Percentiles rank a stretch among this genome's conserved stretches.
phyloP scores from a whole-genome alignment of 2,329 filamentous ascomycete genomes.

The Ophiostoma sp. region DNA sequence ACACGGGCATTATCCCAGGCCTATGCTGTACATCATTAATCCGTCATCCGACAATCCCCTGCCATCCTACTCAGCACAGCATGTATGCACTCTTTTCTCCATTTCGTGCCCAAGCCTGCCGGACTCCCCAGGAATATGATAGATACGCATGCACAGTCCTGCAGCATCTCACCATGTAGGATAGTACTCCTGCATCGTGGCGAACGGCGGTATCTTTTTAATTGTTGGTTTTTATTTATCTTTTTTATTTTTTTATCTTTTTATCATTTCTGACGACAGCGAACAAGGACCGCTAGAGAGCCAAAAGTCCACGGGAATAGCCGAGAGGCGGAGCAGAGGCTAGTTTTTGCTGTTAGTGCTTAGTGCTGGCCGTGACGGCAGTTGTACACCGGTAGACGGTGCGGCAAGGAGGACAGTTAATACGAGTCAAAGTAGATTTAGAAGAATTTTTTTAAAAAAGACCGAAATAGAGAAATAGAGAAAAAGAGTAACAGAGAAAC shows the following conservation, averaged over 20 bases:
- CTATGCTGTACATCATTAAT: background rate
- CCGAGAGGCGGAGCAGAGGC: slow-evolving; percentile 1
- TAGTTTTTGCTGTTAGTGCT: background rate
- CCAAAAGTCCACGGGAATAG: slow-evolving; percentile 3
- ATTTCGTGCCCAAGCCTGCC: background rate
- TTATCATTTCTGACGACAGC: too few relatives aligned
- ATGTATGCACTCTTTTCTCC: background rate
- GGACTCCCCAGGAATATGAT: background rate
- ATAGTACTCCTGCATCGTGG: slow-evolving; percentile 5
- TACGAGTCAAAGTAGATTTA: background rate
- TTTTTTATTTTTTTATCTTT: background rate
- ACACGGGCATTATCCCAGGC: background rate
- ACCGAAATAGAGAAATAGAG: background rate
- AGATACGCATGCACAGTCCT: background rate
- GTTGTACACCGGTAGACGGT: background rate
- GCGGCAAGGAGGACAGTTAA: background rate
- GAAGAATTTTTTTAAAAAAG: too few relatives aligned
- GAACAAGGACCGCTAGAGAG: background rate
- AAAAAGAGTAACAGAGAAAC: background rate
- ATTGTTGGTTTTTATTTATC: background rate
- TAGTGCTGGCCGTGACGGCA: background rate
- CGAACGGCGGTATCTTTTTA: background rate
- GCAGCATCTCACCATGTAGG: slow-evolving; percentile 2
- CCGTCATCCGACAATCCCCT: background rate
- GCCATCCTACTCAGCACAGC: background rate